Evolutionary conservation across 164 flowering plant genomes (phyloP).

Genomic region (Tetrastigma voinierianum): DNA sequence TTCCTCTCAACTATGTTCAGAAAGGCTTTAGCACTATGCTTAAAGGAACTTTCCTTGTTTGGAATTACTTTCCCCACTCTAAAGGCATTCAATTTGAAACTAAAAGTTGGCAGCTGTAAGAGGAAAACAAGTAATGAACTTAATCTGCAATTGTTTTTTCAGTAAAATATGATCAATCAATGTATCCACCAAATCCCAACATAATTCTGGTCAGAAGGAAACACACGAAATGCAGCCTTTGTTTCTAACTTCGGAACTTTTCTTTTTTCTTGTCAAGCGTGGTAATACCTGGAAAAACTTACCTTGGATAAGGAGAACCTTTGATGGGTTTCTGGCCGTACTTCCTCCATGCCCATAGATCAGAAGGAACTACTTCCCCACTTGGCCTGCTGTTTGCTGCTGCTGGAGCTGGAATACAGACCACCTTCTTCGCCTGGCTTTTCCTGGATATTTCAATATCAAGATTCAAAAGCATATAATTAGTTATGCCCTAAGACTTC

Average conservation of each 20-base stretch:
- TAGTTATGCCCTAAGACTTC: no score
- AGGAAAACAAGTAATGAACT: neutral
- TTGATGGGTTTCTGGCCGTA: conserved; percentile 98
- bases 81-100: neutral
- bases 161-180: neutral
- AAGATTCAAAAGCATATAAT: no score
- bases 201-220: no score
- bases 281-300: conserved; percentile 3
- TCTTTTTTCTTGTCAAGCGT: neutral
- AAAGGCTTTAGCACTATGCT: neutral
- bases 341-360: conserved; percentile 98
- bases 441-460: conserved; percentile 42
- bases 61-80: neutral
- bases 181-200: neutral
- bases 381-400: conserved; percentile 71
- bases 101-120: neutral
- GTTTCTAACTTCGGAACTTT: neutral
- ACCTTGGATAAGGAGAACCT: conserved; percentile 99
- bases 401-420: conserved; percentile 90
- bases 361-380: conserved; percentile 95
- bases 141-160: neutral
- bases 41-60: conserved; percentile 1
- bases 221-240: no score
- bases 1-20: neutral
- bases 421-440: conserved; percentile 90